Percentiles rank a stretch among this genome's conserved stretches.
Conservation (phyloP, 768 basidiomycete species). For the Cubamyces lactineus region DNA sequence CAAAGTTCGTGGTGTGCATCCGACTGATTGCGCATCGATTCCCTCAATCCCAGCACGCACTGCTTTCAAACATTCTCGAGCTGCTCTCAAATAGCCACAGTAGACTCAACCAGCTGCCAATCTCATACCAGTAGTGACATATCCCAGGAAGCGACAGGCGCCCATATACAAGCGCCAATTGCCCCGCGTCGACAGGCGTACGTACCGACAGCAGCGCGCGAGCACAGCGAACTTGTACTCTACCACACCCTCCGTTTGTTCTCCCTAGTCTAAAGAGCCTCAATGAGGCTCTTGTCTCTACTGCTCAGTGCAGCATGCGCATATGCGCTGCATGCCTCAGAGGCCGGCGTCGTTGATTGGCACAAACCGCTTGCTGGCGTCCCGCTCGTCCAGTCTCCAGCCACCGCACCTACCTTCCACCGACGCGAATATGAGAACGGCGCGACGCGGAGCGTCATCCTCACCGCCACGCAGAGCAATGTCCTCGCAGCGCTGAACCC, state of each 20-base stretch:
- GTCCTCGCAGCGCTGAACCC: constrained; percentile 76
- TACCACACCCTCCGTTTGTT: background rate
- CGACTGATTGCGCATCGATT: too few species aligned
- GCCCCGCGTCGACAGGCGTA: background rate
- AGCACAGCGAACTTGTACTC: background rate
- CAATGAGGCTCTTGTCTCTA: constrained; percentile 21
- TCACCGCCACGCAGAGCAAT: constrained; percentile 73
- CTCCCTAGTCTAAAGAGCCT: constrained; percentile 7
- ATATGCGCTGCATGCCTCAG: constrained; percentile 55
- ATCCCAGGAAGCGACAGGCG: too few species aligned
- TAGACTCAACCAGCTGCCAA: too few species aligned
- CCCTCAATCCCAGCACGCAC: too few species aligned
- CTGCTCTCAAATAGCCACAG: too few species aligned
- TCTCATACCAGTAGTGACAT: too few species aligned
- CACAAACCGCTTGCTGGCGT: constrained; percentile 77
- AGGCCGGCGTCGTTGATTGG: constrained; percentile 88
- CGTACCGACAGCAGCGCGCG: background rate
- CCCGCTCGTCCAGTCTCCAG: constrained; percentile 54
- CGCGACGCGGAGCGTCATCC: constrained; percentile 49
- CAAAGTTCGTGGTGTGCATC: too few species aligned
- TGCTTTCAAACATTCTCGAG: too few species aligned
- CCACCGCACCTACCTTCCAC: constrained; percentile 66
- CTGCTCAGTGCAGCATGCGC: constrained; percentile 16
- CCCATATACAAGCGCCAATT: too few species aligned
- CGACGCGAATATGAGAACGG: constrained; percentile 34